Evolutionary conservation across 345 rosid species (phyloP).

Genomic region (Turritis glabra): DNA sequence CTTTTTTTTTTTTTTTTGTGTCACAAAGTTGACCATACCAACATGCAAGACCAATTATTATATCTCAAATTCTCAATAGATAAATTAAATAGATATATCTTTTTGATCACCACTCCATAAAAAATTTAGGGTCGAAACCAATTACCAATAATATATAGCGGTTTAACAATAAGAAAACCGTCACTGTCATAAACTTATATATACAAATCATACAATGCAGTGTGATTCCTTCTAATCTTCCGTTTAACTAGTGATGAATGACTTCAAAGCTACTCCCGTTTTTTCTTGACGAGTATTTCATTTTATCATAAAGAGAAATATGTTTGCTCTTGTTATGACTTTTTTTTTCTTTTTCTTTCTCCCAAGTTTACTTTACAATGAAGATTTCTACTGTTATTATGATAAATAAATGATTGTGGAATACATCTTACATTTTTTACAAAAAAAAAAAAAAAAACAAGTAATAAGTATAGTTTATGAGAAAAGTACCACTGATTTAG

Average conservation of each 20-base stretch:
- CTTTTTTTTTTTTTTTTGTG: background rate
- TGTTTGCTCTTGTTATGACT: background rate
- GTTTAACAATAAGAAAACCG: background rate
- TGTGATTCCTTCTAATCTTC: background rate
- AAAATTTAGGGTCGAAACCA: background rate
- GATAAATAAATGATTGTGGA: background rate
- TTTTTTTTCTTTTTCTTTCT: background rate
- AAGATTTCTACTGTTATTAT: background rate
- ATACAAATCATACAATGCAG: background rate
- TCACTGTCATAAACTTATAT: background rate
- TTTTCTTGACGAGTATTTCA: background rate
- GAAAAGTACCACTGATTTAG: background rate
- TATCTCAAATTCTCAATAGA: no score
- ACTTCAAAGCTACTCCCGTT: slow-evolving; percentile 22
- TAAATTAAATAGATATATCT: background rate
- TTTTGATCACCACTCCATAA: background rate
- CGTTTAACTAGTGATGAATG: slow-evolving; percentile 7
- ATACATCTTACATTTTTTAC: background rate
- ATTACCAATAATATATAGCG: background rate
- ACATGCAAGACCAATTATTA: slow-evolving; percentile 28
- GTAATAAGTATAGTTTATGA: background rate
- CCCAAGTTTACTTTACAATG: slow-evolving; percentile 5
- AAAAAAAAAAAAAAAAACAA: background rate
- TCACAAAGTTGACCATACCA: slow-evolving; percentile 31
- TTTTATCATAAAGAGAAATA: background rate